phyloP scores from a whole-genome alignment of 2,329 filamentous ascomycete genomes.

The Xylariales sp. region DNA sequence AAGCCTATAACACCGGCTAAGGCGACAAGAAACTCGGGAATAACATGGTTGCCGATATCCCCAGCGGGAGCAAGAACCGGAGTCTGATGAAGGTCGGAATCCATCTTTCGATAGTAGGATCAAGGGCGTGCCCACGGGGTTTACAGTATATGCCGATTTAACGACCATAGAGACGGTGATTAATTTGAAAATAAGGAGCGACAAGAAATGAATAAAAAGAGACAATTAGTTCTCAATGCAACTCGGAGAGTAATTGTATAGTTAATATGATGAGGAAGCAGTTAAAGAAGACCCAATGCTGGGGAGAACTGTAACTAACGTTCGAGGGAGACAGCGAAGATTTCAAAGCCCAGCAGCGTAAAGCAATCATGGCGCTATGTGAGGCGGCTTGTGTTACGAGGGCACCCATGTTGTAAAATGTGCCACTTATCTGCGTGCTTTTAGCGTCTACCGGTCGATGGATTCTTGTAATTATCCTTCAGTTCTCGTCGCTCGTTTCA shows the following conservation, averaged over 20 bases:
- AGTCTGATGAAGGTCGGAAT: too few species aligned
- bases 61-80: neutral
- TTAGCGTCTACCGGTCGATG: neutral
- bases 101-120: neutral
- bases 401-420: neutral
- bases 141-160: neutral
- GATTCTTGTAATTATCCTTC: neutral
- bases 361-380: neutral
- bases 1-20: constrained; percentile 6
- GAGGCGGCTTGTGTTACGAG: too few species aligned
- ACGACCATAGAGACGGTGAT: neutral
- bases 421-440: neutral
- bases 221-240: neutral
- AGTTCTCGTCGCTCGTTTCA: neutral
- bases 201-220: neutral
- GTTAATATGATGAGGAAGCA: neutral
- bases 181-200: neutral
- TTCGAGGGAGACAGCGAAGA: neutral
- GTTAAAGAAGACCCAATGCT: neutral
- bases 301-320: too few species aligned
- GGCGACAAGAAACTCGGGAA: constrained; percentile 11
- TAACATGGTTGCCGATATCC: constrained; percentile 19
- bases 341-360: too few species aligned
- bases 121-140: neutral
- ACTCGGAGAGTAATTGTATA: neutral